phyloP scores from a whole-genome alignment of 2,329 filamentous ascomycete species.

The Epichloe baconii region DNA sequence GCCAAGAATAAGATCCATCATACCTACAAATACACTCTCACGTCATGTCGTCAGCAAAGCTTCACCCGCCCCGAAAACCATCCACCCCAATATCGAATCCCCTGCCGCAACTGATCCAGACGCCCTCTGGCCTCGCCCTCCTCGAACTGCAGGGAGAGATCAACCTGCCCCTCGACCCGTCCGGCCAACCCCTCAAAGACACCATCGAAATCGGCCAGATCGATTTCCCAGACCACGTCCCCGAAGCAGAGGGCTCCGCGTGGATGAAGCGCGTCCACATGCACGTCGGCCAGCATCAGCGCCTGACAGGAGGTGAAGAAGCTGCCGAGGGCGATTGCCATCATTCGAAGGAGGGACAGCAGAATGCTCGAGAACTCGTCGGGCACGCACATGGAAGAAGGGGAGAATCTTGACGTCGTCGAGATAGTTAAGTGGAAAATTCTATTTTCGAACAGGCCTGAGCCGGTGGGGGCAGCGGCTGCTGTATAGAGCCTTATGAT shows the following conservation, averaged over 20 bases:
- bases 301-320: conserved; percentile 86
- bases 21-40: neutral
- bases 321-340: conserved; percentile 60
- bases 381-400: conserved; percentile 22
- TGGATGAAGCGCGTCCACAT: conserved; percentile 91
- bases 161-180: conserved; percentile 47
- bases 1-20: too few relatives aligned
- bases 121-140: conserved; percentile 76
- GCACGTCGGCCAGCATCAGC: conserved; percentile 79
- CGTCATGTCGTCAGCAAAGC: conserved; percentile 22
- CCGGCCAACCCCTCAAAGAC: conserved; percentile 18
- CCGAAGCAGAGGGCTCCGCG: conserved; percentile 33
- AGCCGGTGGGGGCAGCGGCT: conserved; percentile 54
- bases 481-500: neutral
- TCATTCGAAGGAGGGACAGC: conserved; percentile 50
- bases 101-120: conserved; percentile 73
- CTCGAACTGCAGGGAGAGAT: conserved; percentile 88
- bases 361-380: conserved; percentile 29
- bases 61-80: conserved; percentile 27
- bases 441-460: conserved; percentile 70
- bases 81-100: conserved; percentile 29
- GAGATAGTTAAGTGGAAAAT: conserved; percentile 83
- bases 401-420: conserved; percentile 60
- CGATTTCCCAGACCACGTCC: conserved; percentile 62
- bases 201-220: conserved; percentile 49